Conservation (phyloP, 768 basidiomycete genomes). For the Xerocomellus chrysenteron region DNA sequence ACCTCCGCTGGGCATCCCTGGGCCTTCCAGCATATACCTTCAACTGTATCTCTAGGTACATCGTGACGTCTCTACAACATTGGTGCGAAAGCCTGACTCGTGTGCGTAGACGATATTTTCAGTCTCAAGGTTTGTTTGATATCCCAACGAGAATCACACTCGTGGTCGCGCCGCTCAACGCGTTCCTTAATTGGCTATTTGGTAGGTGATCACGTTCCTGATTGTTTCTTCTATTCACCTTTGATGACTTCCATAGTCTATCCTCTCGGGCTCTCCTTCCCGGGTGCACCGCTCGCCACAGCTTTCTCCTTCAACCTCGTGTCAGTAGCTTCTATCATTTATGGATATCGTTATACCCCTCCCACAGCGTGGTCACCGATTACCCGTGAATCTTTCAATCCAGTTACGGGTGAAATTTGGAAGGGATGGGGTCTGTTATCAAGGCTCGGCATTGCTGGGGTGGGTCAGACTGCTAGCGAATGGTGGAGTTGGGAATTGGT, state of each 20-base stretch:
- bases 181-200: constrained; percentile 79
- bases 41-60: constrained; percentile 52
- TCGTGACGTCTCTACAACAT: neutral
- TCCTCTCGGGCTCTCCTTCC: constrained; percentile 78
- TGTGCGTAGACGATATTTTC: constrained; percentile 48
- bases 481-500: constrained; percentile 98
- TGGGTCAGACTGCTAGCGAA: constrained; percentile 80
- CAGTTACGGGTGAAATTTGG: constrained; percentile 62
- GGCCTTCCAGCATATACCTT: constrained; percentile 77
- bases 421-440: constrained; percentile 65
- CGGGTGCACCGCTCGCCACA: constrained; percentile 90
- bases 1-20: constrained; percentile 72
- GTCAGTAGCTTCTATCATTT: constrained; percentile 55
- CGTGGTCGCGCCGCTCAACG: constrained; percentile 84
- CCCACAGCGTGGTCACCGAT: constrained; percentile 72
- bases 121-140: constrained; percentile 83
- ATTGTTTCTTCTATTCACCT: neutral
- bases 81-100: neutral
- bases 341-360: constrained; percentile 61
- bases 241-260: constrained; percentile 25
- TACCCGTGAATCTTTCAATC: constrained; percentile 32
- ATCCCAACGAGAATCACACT: constrained; percentile 84
- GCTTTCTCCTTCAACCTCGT: constrained; percentile 89
- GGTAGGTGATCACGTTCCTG: constrained; percentile 42
- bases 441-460: constrained; percentile 78